Conservation (phyloP, 139 green algal genomes). For the Coccomyxa sp. region DNA sequence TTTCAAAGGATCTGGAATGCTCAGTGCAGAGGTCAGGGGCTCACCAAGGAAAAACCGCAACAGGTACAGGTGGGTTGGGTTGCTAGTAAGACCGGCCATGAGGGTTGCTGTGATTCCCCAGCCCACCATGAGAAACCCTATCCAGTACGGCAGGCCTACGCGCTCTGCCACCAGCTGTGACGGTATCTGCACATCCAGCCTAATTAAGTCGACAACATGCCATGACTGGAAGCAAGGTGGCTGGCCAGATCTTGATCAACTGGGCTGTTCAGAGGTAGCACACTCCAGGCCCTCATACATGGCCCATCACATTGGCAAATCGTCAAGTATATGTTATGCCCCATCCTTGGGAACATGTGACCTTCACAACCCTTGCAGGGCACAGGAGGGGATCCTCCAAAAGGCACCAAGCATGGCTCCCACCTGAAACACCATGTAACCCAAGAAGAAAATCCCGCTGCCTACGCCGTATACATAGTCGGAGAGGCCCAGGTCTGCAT, state of each 20-base stretch:
- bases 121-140: conserved; percentile 6
- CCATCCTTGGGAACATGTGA: background rate
- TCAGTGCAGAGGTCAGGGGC: background rate
- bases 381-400: background rate
- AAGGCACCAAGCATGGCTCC: background rate
- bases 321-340: background rate
- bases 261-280: background rate
- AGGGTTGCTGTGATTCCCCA: conserved; percentile 6
- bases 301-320: no score
- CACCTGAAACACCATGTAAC: conserved; percentile 9
- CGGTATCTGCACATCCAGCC: background rate
- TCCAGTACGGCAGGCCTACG: background rate
- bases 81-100: conserved; percentile 3
- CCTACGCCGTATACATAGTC: conserved; percentile 6
- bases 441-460: conserved; percentile 3
- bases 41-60: conserved; percentile 12
- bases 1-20: background rate
- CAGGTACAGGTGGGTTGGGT: conserved; percentile 4
- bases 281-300: background rate
- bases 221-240: no score
- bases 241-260: background rate
- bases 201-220: no score
- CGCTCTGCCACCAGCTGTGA: background rate
- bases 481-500: background rate
- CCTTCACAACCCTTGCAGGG: background rate